These are phyloP conservation scores for Apiotrichum siamense DNA, from an alignment of 1,284 basidiomycete genomes.

Conservation along the genomic window DNA sequence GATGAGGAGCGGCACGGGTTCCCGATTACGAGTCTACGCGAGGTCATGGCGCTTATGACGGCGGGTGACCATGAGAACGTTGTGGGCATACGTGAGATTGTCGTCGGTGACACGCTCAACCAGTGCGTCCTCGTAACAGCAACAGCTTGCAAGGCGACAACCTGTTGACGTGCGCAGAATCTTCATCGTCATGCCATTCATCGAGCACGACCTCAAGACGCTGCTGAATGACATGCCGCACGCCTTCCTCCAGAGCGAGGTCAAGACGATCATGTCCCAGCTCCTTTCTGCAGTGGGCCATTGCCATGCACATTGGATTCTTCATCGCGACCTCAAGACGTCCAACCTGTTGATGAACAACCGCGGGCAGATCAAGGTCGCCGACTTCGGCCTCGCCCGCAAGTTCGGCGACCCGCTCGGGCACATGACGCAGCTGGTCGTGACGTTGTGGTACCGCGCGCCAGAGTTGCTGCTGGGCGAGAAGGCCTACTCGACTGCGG, in stretches of 20 bases:
- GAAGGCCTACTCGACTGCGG: slow-evolving; percentile 82
- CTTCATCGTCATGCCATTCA: slow-evolving; percentile 99
- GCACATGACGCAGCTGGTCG: slow-evolving; percentile 93
- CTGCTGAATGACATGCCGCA: slow-evolving; percentile 86
- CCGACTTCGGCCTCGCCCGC: slow-evolving; percentile 94
- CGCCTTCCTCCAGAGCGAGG: slow-evolving; percentile 93
- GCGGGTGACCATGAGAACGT: slow-evolving; percentile 86
- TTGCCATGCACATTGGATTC: slow-evolving; percentile 94
- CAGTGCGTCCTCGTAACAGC: slow-evolving; percentile 69
- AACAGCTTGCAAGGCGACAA: neutral
- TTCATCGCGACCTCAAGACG: slow-evolving; percentile 96
- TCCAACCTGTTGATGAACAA: slow-evolving; percentile 99
- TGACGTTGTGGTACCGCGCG: slow-evolving; percentile 97
- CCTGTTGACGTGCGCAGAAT: slow-evolving; percentile 57
- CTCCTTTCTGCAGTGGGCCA: slow-evolving; percentile 85
- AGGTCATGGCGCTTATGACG: slow-evolving; percentile 89
- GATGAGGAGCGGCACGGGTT: slow-evolving; percentile 98
- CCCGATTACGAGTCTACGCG: slow-evolving; percentile 91
- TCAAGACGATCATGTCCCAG: slow-evolving; percentile 93
- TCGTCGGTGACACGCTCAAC: slow-evolving; percentile 97
- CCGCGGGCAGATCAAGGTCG: slow-evolving; percentile 94
- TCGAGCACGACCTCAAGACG: slow-evolving; percentile 98
- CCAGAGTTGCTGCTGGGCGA: slow-evolving; percentile 93
- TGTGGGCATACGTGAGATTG: slow-evolving; percentile 89
- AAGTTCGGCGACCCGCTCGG: slow-evolving; percentile 93